These are phyloP conservation scores for Fusarium sp. DNA, from an alignment of 2,329 filamentous ascomycete species.

Conservation along the genomic window DNA sequence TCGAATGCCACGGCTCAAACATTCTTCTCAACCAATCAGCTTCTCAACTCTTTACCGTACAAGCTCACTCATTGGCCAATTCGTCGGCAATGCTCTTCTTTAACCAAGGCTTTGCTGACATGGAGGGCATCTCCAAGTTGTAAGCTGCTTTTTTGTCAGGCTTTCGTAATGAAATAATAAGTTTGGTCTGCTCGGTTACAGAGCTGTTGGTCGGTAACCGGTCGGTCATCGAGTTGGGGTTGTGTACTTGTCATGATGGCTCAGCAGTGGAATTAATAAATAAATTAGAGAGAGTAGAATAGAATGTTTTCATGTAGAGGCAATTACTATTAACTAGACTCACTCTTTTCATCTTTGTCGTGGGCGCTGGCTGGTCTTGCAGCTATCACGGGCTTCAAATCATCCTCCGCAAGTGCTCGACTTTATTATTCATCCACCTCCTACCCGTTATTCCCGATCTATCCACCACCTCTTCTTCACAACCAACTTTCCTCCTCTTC, in stretches of 20 bases:
- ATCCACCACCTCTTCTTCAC: not conserved
- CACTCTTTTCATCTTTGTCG: not conserved
- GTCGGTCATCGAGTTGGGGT: constrained; percentile 35
- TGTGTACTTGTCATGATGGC: not conserved
- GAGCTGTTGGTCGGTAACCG: constrained; percentile 31
- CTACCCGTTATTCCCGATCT: constrained; percentile 24
- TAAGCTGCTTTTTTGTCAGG: constrained; percentile 10
- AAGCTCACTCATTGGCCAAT: constrained; percentile 48
- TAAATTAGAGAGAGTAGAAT: not conserved
- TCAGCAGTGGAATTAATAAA: not conserved
- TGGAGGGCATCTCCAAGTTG: constrained; percentile 3
- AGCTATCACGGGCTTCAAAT: constrained; percentile 22
- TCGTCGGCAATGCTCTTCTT: constrained; percentile 41
- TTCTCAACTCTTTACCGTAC: constrained; percentile 17
- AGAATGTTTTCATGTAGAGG: not conserved
- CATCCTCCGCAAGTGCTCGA: constrained; percentile 1
- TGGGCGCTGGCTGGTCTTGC: not conserved
- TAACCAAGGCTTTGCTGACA: constrained; percentile 45
- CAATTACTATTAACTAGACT: accelerated
- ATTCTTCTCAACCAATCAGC: constrained; percentile 24
- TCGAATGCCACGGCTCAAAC: constrained; percentile 30
- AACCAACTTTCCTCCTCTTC: not conserved
- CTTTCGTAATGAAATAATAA: not conserved
- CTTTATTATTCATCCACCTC: constrained; percentile 42
- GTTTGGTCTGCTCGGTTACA: constrained; percentile 9